Evolutionary conservation across 1,284 basidiomycete genomes (phyloP).

Genomic region (Pisolithus thermaeus): DNA sequence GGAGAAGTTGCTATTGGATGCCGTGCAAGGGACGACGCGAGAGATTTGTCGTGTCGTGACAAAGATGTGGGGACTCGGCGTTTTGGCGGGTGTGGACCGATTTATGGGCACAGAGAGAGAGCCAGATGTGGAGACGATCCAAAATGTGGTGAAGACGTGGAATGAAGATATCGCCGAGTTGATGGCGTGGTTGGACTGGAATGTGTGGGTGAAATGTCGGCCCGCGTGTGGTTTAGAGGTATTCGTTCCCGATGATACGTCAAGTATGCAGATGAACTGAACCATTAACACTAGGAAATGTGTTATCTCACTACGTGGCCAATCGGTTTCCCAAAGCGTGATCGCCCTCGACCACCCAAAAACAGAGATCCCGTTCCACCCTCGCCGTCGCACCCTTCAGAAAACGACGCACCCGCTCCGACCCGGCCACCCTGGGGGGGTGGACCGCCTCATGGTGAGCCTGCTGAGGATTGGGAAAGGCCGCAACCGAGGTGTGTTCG

Average conservation of each 20-base stretch:
- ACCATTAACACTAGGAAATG: slow-evolving; percentile 31
- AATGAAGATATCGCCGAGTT: slow-evolving; percentile 20
- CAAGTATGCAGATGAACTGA: not conserved
- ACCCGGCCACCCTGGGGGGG: not conserved
- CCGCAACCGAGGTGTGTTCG: too few species aligned
- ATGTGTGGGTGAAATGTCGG: slow-evolving; percentile 33
- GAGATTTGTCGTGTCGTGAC: slow-evolving; percentile 45
- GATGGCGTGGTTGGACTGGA: slow-evolving; percentile 40
- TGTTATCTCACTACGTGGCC: slow-evolving; percentile 47
- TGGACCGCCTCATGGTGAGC: not conserved
- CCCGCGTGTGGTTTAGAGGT: slow-evolving; percentile 32
- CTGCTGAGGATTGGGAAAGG: slow-evolving; percentile 1
- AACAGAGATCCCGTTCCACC: not conserved
- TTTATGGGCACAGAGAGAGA: slow-evolving; percentile 3
- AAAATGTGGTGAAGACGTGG: slow-evolving; percentile 19
- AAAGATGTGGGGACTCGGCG: slow-evolving; percentile 38
- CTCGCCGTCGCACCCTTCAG: not conserved
- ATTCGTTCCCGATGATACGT: slow-evolving; percentile 6
- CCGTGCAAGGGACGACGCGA: slow-evolving; percentile 30
- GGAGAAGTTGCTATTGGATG: slow-evolving; percentile 30
- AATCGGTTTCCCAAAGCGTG: slow-evolving; percentile 10
- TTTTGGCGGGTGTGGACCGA: slow-evolving; percentile 28
- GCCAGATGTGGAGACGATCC: slow-evolving; percentile 1
- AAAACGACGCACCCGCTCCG: too few species aligned
- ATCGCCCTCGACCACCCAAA: not conserved